phyloP scores from a whole-genome alignment of 2,329 filamentous ascomycete species.

The Parascedosporium putredinis region DNA sequence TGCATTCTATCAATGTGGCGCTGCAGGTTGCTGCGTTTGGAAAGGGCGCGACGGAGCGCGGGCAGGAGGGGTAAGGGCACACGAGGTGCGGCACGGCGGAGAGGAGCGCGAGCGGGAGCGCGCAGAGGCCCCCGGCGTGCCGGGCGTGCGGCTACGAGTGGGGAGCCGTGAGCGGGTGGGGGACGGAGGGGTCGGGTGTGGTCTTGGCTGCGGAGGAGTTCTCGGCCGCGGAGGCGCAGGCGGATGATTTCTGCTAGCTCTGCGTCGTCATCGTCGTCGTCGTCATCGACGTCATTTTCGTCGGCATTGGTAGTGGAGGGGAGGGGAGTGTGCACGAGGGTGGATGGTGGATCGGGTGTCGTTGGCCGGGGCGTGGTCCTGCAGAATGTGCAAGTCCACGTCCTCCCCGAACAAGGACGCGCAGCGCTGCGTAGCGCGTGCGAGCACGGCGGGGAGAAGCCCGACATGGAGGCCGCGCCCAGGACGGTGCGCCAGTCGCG shows the following conservation, averaged over 20 bases:
- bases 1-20: conserved; percentile 29
- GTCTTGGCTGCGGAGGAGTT: background rate
- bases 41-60: conserved; percentile 26
- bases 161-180: background rate
- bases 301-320: no score
- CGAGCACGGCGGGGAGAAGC: conserved; percentile 57
- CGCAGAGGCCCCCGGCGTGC: conserved; percentile 5
- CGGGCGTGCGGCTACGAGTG: conserved; percentile 1
- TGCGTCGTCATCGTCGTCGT: conserved; percentile 11
- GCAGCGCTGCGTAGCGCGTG: conserved; percentile 63
- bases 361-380: conserved; percentile 15
- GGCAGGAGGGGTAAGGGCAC: conserved; percentile 27
- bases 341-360: background rate
- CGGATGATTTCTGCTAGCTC: conserved; percentile 14
- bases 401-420: conserved; percentile 62
- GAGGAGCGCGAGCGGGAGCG: conserved; percentile 7
- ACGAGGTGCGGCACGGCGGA: conserved; percentile 18
- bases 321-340: conserved; percentile 9
- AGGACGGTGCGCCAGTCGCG: conserved; percentile 82
- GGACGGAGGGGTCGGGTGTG: conserved; percentile 11
- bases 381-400: conserved; percentile 54
- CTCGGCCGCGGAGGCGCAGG: conserved; percentile 17
- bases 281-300: no score
- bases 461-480: conserved; percentile 64
- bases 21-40: conserved; percentile 23